Base-by-base conservation (phyloP, 108 stramenopile genomes). In the Nannochloropsis granulata region DNA sequence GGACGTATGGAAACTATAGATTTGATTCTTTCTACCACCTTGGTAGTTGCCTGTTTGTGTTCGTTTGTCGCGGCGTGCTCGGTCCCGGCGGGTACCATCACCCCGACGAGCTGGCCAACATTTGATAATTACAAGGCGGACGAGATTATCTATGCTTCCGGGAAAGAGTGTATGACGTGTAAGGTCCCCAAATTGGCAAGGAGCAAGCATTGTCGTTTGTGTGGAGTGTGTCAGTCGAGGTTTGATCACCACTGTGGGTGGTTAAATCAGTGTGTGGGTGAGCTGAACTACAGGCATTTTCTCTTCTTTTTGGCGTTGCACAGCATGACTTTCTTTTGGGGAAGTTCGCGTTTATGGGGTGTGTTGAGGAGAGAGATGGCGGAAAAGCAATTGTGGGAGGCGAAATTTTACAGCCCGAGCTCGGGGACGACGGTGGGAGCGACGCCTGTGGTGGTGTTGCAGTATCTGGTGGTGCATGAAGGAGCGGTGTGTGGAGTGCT, bases 241-340 rank as follows among this genome's bases (percentile, higher is more conserved):
- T 92, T 92, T 78, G 92, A 92, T 85, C 92, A 92, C 84, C 92
- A 92, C 87, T 92, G 92, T 85, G 90, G 90, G 9, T 92, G 89
- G 90, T 83, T 90, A n/a, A 84, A 88, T 43, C 91, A 89, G 79
- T 92, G 92, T 82, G 87, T 92, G 23, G 92, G 92, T 3, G 78
- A 46, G 71, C 45, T 88, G 16, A 92, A 92, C 91, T 91, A 92
- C 81, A 83, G 86, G 23, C 89, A 83, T 84, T 92, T 92, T 88
- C 78, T 92, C 3, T 80, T 82, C n/a, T 92, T 92, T 25, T 81
- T 92, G 12, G 24, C 83, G 24, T 81, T 81, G 19, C 86, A 87
- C 80, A 44, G 83, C 80, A 26, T 24, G 34, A 87, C 83, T 80
- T 82, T 87, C 13, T 83, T 82, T 79, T 87, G 83, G 45, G 86